Conservation (phyloP, 2,329 filamentous ascomycete species). For the Aspergillus novoparasiticus region DNA sequence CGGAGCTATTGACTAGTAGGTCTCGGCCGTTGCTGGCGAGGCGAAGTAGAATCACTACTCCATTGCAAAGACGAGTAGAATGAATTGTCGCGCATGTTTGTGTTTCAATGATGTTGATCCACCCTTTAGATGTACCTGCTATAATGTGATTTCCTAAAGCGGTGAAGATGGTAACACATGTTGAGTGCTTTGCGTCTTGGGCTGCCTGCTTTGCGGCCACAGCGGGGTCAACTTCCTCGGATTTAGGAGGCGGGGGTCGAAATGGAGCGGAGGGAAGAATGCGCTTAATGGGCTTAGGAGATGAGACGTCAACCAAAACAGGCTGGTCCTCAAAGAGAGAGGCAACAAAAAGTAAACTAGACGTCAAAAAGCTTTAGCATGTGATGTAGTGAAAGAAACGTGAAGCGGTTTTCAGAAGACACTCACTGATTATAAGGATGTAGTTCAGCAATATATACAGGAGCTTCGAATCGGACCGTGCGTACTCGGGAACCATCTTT, state of each 20-base stretch:
- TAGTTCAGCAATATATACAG: conserved; percentile 93
- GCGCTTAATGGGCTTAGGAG: conserved; percentile 71
- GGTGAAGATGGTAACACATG: conserved; percentile 89
- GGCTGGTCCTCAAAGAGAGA: conserved; percentile 94
- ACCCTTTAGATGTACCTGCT: conserved; percentile 91
- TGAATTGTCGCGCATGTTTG: conserved; percentile 80
- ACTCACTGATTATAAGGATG: conserved; percentile 85
- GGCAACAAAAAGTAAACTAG: conserved; percentile 79
- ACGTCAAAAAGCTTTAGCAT: neutral
- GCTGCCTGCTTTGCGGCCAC: conserved; percentile 81
- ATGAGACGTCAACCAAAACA: conserved; percentile 78
- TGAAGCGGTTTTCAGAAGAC: conserved; percentile 3
- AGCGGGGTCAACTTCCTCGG: conserved; percentile 61
- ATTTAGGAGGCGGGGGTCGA: conserved; percentile 65
- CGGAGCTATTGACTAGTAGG: conserved; percentile 87
- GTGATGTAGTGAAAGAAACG: neutral
- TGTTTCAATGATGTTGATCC: conserved; percentile 91
- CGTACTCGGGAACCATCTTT: conserved; percentile 71
- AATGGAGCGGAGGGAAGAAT: conserved; percentile 80
- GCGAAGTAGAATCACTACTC: conserved; percentile 84
- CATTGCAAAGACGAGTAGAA: conserved; percentile 83
- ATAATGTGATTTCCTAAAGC: conserved; percentile 84
- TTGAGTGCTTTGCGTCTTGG: conserved; percentile 92
- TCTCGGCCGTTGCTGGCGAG: conserved; percentile 83
- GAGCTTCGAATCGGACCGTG: conserved; percentile 87